phyloP scores from a whole-genome alignment of 129 eudicot species.

The Tanacetum coccineum region DNA sequence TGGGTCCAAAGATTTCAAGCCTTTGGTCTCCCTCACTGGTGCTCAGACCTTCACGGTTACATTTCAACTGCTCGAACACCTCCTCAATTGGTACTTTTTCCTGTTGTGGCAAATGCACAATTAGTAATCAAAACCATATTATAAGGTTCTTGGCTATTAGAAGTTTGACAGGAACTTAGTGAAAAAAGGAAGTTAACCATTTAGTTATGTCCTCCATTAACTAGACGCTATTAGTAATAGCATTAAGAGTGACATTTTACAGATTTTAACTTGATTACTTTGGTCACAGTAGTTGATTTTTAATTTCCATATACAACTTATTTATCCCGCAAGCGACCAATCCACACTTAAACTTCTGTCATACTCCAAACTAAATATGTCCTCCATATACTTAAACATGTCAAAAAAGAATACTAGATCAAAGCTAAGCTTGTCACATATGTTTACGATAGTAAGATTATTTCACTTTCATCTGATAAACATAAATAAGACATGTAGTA shows the following conservation, averaged over 20 bases:
- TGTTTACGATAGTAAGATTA: too few species aligned
- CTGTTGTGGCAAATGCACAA: slow-evolving; percentile 23
- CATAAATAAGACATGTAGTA: too few species aligned
- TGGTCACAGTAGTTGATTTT: background rate
- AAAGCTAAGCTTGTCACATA: too few species aligned
- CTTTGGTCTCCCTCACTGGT: slow-evolving; percentile 46
- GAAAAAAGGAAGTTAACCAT: background rate
- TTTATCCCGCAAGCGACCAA: too few species aligned
- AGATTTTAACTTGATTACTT: background rate
- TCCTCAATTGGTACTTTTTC: slow-evolving; percentile 65
- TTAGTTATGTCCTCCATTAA: background rate
- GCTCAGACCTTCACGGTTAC: slow-evolving; percentile 54
- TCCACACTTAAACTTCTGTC: too few species aligned
- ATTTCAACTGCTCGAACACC: slow-evolving; percentile 61
- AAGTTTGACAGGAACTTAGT: background rate
- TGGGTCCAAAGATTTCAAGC: slow-evolving; percentile 56
- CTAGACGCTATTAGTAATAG: background rate
- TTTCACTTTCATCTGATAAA: too few species aligned
- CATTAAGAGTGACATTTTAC: background rate
- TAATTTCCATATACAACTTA: background rate
- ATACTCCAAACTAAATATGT: too few species aligned
- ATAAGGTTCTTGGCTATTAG: background rate
- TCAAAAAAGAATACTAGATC: too few species aligned
- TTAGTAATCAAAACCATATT: background rate
- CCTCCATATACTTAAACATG: too few species aligned